These are phyloP conservation scores for Mesotaenium endlicherianum DNA, from an alignment of 139 green algal species.

Conservation along the genomic window DNA sequence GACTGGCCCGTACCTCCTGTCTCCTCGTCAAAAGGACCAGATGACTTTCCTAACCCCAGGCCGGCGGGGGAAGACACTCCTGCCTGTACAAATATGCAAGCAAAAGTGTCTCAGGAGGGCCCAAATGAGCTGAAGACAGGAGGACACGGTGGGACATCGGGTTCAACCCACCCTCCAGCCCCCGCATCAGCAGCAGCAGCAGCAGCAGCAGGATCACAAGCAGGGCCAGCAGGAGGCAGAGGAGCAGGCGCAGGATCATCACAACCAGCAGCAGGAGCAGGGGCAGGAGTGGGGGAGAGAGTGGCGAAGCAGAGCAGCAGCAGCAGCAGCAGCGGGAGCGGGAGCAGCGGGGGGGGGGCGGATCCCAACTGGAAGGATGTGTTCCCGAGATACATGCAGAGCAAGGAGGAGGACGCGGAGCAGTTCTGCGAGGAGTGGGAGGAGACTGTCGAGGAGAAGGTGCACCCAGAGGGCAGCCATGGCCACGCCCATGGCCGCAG, in stretches of 20 bases:
- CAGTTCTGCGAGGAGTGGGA: background rate
- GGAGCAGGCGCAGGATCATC: too few species aligned
- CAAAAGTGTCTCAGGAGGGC: too few species aligned
- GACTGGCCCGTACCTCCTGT: too few species aligned
- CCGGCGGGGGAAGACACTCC: too few species aligned
- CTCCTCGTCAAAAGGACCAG: too few species aligned
- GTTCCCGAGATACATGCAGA: constrained; percentile 49
- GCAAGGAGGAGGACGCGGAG: constrained; percentile 13
- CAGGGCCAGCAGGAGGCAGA: too few species aligned
- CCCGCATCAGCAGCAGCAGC: background rate
- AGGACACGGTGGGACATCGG: too few species aligned
- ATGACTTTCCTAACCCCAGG: too few species aligned
- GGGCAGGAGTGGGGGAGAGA: background rate
- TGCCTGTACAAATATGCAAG: too few species aligned
- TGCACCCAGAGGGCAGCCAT: background rate
- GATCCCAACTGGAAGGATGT: constrained; percentile 21
- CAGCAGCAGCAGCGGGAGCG: background rate
- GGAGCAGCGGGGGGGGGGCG: background rate
- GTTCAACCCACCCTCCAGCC: too few species aligned
- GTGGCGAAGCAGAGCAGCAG: background rate
- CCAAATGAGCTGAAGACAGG: too few species aligned
- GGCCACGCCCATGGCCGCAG: background rate
- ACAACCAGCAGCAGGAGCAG: background rate
- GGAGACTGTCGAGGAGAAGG: background rate
- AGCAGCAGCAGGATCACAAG: too few species aligned